phyloP scores from a whole-genome alignment of 176 grass and related monocot genomes.

The Aegilops sharonensis region DNA sequence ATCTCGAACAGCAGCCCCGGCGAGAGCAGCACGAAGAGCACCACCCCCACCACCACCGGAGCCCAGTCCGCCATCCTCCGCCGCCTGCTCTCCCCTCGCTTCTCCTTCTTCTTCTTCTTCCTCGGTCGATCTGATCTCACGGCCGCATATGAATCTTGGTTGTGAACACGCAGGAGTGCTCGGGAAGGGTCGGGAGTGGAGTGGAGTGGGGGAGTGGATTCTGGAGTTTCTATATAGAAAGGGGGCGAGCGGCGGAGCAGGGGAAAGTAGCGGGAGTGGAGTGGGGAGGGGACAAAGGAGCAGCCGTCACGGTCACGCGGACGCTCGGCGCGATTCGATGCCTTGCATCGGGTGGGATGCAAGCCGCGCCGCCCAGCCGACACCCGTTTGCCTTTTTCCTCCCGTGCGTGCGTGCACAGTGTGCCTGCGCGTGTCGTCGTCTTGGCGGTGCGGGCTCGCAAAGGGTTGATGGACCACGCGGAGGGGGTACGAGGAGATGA shows the following conservation, averaged over 20 bases:
- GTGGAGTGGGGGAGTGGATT: neutral
- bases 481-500: no score
- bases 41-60: conserved; percentile 9
- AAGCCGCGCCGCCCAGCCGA: no score
- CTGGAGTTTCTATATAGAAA: neutral
- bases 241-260: neutral
- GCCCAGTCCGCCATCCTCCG: conserved; percentile 8
- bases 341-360: neutral
- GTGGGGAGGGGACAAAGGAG: neutral
- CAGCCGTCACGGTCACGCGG: neutral
- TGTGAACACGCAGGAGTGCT: no score
- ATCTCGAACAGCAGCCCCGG: conserved; percentile 15
- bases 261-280: neutral
- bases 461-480: no score
- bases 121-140: no score
- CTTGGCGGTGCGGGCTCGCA: no score
- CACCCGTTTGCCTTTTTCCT: no score
- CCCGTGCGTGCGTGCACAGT: no score
- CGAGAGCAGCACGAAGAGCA: conserved; percentile 1
- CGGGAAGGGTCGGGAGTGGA: no score
- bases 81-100: neutral
- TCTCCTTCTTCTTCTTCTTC: neutral
- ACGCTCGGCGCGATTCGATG: neutral
- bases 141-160: no score
- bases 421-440: no score